Conservation (phyloP, 306 rosid genomes). For the Casuarina cunninghamiana region DNA sequence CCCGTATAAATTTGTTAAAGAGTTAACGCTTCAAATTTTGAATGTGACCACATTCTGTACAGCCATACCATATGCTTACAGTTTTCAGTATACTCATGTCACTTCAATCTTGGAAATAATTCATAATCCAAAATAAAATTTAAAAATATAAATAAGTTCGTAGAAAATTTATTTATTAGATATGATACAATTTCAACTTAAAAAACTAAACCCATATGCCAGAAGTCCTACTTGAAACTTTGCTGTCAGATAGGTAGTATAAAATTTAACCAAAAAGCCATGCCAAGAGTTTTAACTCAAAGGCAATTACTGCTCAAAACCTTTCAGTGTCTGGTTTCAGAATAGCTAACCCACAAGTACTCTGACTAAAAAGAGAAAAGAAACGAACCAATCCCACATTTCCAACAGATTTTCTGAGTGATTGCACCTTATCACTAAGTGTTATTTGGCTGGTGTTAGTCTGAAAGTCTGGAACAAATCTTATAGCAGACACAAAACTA, state of each 20-base stretch:
- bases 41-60: not conserved
- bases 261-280: not conserved
- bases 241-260: not conserved
- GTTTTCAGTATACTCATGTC: not conserved
- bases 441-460: not conserved
- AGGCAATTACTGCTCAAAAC: not conserved
- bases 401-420: not conserved
- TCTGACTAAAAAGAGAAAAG: not conserved
- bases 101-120: not conserved
- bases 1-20: not conserved
- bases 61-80: not conserved
- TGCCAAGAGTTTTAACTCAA: not conserved
- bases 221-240: not conserved
- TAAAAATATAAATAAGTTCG: not conserved
- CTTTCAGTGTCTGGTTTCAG: not conserved
- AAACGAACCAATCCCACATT: not conserved
- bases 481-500: not conserved
- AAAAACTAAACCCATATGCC: not conserved
- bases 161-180: not conserved
- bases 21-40: not conserved
- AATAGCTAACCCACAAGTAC: not conserved
- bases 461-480: not conserved
- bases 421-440: not conserved
- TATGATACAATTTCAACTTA: not conserved
- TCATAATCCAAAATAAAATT: not conserved